Evolutionary conservation across 129 eudicot genomes (phyloP).

Genomic region (Saposhnikovia divaricata): DNA sequence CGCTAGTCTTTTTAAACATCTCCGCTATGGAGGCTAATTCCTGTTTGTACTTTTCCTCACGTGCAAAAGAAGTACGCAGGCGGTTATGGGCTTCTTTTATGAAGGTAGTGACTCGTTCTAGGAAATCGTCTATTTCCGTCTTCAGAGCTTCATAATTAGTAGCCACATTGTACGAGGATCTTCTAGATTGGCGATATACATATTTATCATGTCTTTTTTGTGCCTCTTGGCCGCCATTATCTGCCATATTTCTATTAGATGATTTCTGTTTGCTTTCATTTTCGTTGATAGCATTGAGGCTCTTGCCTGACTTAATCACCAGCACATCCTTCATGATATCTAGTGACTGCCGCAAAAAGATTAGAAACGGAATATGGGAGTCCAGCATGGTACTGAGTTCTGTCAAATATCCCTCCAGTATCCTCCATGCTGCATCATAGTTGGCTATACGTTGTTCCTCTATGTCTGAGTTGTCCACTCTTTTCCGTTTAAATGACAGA

Average conservation of each 20-base stretch:
- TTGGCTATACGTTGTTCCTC: constrained; percentile 1
- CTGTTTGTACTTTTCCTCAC: neutral
- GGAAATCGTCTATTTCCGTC: neutral
- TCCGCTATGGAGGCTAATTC: neutral
- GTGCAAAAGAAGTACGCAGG: neutral
- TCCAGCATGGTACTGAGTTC: neutral
- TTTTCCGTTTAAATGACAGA: neutral
- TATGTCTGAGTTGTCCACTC: constrained; percentile 6
- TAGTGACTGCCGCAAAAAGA: neutral
- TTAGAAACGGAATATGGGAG: neutral
- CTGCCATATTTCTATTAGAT: neutral
- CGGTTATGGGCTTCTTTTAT: neutral
- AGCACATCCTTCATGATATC: neutral
- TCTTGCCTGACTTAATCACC: neutral
- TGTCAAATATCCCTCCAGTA: neutral
- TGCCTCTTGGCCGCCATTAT: neutral
- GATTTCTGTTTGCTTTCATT: neutral
- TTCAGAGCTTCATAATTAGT: constrained; percentile 7
- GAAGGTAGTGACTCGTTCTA: neutral
- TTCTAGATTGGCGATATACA: neutral
- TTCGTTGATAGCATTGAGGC: neutral
- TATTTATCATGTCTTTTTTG: neutral
- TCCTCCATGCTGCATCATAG: neutral
- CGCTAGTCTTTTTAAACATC: neutral
- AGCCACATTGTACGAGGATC: neutral